Evolutionary conservation across 108 stramenopile species (phyloP).

Genomic region (Phaeodactylum tricornutum): DNA sequence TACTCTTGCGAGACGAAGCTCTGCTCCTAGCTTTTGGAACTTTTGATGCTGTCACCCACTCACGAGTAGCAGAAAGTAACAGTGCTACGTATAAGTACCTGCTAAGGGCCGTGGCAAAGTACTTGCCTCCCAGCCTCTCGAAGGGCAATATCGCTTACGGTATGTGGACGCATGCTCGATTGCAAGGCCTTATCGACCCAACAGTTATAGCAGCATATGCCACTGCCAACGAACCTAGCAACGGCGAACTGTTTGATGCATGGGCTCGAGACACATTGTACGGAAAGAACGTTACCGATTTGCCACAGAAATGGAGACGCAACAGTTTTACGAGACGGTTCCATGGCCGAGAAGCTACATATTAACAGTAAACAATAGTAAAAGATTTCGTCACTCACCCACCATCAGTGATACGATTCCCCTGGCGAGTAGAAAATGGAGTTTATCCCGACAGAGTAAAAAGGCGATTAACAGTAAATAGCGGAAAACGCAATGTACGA

Average conservation of each 20-base stretch:
- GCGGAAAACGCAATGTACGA: too few relatives aligned
- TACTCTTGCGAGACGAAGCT: constrained; percentile 27
- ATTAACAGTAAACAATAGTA: too few relatives aligned
- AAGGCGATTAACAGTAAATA: too few relatives aligned
- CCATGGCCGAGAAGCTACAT: neutral
- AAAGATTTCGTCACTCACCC: too few relatives aligned
- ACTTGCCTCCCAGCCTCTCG: constrained; percentile 29
- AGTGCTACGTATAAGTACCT: constrained; percentile 24
- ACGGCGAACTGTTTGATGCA: neutral
- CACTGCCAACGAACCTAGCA: neutral
- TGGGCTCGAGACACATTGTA: neutral
- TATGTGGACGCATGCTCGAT: constrained; percentile 30
- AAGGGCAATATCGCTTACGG: constrained; percentile 45
- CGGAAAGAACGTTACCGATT: neutral
- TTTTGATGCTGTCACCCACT: constrained; percentile 10
- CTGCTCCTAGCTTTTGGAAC: constrained; percentile 27
- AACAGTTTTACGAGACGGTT: neutral
- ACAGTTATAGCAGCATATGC: constrained; percentile 20
- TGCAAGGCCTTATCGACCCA: constrained; percentile 39
- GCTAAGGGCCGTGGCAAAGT: constrained; percentile 28
- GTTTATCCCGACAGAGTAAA: too few relatives aligned
- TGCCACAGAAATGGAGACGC: constrained; percentile 3
- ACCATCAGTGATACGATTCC: too few relatives aligned
- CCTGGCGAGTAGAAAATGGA: too few relatives aligned
- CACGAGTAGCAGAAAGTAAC: constrained; percentile 24